A percentile compares a stretch with the other conserved stretches of the same genome.
phyloP scores from a whole-genome alignment of 768 basidiomycete species.

The Termitomyces titanicus region DNA sequence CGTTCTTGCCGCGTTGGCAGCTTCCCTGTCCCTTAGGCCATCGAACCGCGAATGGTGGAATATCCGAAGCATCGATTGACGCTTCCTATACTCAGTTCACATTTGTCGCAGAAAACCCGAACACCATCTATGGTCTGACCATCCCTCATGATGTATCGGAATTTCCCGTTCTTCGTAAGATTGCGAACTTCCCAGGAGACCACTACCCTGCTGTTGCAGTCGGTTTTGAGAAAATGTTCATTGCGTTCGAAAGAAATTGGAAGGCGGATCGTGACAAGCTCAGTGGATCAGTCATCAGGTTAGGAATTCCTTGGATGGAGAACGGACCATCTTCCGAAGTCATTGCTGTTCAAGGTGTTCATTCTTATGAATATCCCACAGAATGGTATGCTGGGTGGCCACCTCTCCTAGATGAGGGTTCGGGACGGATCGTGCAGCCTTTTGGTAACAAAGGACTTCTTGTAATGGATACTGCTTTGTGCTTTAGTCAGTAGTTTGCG shows the following conservation, averaged over 20 bases:
- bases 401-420: slow-evolving; percentile 8
- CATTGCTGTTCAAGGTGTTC: not conserved
- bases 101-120: not conserved
- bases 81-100: not conserved
- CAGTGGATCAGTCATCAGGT: slow-evolving; percentile 2
- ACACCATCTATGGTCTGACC: not conserved
- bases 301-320: not conserved
- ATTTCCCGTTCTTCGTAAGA: not conserved
- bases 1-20: not conserved
- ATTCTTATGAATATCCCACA: slow-evolving; percentile 6
- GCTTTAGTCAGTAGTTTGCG: no score
- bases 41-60: slow-evolving; percentile 1
- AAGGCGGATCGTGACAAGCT: not conserved
- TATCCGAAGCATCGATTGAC: not conserved
- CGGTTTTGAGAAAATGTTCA: slow-evolving; percentile 7
- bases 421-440: slow-evolving; percentile 1
- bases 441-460: slow-evolving; percentile 5
- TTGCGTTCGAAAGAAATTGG: slow-evolving; percentile 6
- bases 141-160: not conserved
- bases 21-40: not conserved
- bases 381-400: slow-evolving; percentile 8
- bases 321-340: not conserved
- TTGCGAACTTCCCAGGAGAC: not conserved
- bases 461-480: slow-evolving; percentile 5
- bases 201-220: slow-evolving; percentile 1